phyloP scores from a whole-genome alignment of 1,139 yeast genomes.

The Nadsonia commutata region DNA sequence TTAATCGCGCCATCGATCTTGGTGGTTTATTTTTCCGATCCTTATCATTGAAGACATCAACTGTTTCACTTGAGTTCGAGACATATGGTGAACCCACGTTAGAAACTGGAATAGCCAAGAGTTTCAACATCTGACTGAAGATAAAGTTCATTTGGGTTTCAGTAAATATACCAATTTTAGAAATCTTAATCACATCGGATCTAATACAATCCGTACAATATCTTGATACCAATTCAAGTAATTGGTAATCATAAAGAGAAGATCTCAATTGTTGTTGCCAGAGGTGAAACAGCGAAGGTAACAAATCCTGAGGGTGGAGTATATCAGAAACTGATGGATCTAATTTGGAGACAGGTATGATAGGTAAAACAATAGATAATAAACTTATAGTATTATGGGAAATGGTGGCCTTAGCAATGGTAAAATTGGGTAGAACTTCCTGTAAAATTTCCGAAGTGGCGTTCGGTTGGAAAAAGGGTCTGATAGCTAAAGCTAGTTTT shows the following conservation, averaged over 20 bases:
- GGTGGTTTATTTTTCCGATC: slow-evolving; percentile 17
- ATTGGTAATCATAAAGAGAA: slow-evolving; percentile 47
- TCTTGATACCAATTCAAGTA: slow-evolving; percentile 53
- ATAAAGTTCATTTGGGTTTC: slow-evolving; percentile 43
- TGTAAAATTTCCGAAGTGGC: slow-evolving; percentile 25
- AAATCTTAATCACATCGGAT: slow-evolving; percentile 20
- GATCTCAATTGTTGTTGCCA: slow-evolving; percentile 54
- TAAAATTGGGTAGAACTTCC: slow-evolving; percentile 31
- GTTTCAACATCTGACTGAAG: slow-evolving; percentile 32
- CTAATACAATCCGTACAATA: slow-evolving; percentile 34
- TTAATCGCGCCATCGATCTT: slow-evolving; percentile 36
- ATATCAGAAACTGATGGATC: slow-evolving; percentile 7
- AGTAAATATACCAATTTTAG: slow-evolving; percentile 47
- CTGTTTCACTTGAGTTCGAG: slow-evolving; percentile 13
- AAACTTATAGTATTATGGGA: slow-evolving; percentile 39
- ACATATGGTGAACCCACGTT: slow-evolving; percentile 24
- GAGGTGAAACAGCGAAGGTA: slow-evolving; percentile 52
- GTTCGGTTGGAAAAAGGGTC: slow-evolving; percentile 28
- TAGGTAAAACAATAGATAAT: slow-evolving; percentile 19
- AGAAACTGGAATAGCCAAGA: slow-evolving; percentile 26
- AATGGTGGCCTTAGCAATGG: slow-evolving; percentile 27
- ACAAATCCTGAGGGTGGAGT: slow-evolving; percentile 14
- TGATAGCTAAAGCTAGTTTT: slow-evolving; percentile 34
- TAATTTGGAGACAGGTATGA: slow-evolving; percentile 10
- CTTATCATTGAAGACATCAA: slow-evolving; percentile 11